Conservation (phyloP, 306 rosid genomes). For the Trichosanthes truncata region DNA sequence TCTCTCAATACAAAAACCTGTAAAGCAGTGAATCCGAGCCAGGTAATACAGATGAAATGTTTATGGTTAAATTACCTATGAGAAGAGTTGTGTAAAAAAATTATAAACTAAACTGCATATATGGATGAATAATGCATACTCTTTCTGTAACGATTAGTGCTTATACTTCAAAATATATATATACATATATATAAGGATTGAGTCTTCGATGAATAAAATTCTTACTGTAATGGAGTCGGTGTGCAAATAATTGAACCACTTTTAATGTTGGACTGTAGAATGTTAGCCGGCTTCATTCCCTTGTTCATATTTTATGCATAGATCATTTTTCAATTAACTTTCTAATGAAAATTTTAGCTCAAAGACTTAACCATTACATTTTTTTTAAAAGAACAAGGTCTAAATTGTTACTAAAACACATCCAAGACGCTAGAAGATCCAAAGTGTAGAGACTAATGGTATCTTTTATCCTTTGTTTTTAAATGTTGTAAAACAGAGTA, state of each 20-base stretch:
- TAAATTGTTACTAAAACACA: not conserved
- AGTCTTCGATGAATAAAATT: not conserved
- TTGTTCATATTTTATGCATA: not conserved
- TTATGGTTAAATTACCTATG: not conserved
- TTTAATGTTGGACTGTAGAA: not conserved
- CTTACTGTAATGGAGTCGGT: not conserved
- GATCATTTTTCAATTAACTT: not conserved
- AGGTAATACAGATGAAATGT: slow-evolving; percentile 14
- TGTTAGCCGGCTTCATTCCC: not conserved
- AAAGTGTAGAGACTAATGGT: not conserved
- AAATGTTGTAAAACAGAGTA: slow-evolving; percentile 35
- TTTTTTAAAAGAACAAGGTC: not conserved
- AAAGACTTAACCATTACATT: not conserved
- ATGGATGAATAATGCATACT: not conserved
- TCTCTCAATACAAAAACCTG: slow-evolving; percentile 92
- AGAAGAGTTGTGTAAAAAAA: not conserved
- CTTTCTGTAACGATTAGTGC: no score
- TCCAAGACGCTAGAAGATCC: not conserved
- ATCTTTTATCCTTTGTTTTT: not conserved
- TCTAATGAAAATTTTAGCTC: not conserved
- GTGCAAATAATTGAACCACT: not conserved
- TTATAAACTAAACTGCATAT: not conserved
- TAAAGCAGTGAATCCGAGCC: slow-evolving; percentile 13
- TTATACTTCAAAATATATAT: no score
- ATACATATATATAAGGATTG: not conserved